Conservation (phyloP, 805 yeast species). For the Blastobotrys chiropterorum region DNA sequence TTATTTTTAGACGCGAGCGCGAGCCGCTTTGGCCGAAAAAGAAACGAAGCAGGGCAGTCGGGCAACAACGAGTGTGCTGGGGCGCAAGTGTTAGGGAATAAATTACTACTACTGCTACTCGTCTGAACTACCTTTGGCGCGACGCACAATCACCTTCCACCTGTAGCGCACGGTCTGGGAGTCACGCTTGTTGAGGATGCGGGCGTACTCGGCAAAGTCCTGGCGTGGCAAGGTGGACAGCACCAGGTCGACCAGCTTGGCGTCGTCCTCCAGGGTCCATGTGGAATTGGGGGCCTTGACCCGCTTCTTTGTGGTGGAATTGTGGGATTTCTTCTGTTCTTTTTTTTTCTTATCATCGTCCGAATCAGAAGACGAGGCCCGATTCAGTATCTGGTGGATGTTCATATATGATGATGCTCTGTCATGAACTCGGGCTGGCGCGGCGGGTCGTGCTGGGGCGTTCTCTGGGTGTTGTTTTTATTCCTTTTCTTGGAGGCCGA, state of each 20-base stretch:
- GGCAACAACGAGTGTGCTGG: too few species aligned
- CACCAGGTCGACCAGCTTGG: slow-evolving; percentile 28
- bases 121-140: slow-evolving; percentile 23
- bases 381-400: slow-evolving; percentile 21
- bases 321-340: slow-evolving; percentile 4
- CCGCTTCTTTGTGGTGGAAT: slow-evolving; percentile 17
- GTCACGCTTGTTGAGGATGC: slow-evolving; percentile 29
- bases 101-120: neutral
- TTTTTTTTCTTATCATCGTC: neutral
- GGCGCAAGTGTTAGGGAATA: too few species aligned
- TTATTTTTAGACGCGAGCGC: too few species aligned
- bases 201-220: slow-evolving; percentile 29
- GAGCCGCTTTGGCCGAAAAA: too few species aligned
- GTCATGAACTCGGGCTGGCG: neutral
- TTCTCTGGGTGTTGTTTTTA: too few species aligned
- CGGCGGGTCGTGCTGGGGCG: too few species aligned
- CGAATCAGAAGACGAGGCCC: slow-evolving; percentile 2
- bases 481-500: neutral
- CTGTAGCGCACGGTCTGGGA: slow-evolving; percentile 32
- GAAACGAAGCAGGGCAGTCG: too few species aligned
- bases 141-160: slow-evolving; percentile 30
- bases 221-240: slow-evolving; percentile 29
- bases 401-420: slow-evolving; percentile 16
- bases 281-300: slow-evolving; percentile 29
- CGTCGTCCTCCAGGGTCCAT: slow-evolving; percentile 31